Base-by-base conservation (phyloP, 1,139 yeast genomes). In the Nakaseomyces kungkrabaensis region DNA sequence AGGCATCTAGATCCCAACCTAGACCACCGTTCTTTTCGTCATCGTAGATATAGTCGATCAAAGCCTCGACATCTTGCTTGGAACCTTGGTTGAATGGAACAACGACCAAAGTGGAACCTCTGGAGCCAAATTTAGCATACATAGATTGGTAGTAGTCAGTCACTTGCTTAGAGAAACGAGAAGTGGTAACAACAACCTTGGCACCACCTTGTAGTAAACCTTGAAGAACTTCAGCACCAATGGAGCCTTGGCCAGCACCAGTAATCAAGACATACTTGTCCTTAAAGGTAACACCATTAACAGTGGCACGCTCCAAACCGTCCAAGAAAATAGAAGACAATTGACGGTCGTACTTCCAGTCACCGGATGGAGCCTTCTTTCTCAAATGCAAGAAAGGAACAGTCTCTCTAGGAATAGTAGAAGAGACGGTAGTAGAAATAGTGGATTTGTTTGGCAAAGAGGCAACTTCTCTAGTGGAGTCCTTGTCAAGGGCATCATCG, bases 41-140 rank as follows among this genome's bases (percentile, higher is more conserved):
- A 61, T 83, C 84, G 70, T 90, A 92, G 66, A 92, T 88, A 76
- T 80, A 92, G 54, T 83, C 79, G 53, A 90, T 77, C 60, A 92
- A 80, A 48, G 90, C 84, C 61, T 86, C 85, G 55, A 89, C 95
- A 72, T 92, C 98, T 68, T 85, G 88, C 67, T 84, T 85, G 38
- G 97, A 89, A 69, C 96, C 97, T 75, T 92, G 97, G 76, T 92
- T 92, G 78, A 92, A 92, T 58, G 98, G 98, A 61, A 92, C 98
- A 60, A 92, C 97, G 61, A 87, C 84, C 68, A 92, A 79, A 56
- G 90, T 81, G 50, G 96, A 85, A 42, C 96, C 97, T 56, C 85
- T 72, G 53, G 96, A 86, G 73, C 98, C 98, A 62, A 76, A 85
- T 66, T 94, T 82, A 50, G 97, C 83, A 72, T 92, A 92, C 75